Conservation (phyloP, 441 rosid genomes). For the Eutrema salsugineum region DNA sequence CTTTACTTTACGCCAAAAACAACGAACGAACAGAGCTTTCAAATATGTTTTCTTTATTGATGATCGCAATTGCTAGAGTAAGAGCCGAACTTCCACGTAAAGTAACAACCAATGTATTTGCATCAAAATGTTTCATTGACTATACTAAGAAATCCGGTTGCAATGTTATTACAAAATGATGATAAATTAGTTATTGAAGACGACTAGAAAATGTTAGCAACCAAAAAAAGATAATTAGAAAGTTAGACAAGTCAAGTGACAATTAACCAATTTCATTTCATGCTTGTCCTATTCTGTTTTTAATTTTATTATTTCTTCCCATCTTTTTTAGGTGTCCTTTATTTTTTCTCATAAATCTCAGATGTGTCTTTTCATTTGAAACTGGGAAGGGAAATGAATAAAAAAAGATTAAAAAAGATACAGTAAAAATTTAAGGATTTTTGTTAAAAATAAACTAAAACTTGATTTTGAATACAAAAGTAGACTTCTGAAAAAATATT, state of each 20-base stretch:
- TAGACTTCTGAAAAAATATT: too few species aligned
- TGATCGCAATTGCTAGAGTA: neutral
- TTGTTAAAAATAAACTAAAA: too few species aligned
- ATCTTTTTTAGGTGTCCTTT: neutral
- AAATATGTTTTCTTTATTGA: neutral
- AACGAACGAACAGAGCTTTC: too few species aligned
- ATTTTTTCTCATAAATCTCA: neutral
- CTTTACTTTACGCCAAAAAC: too few species aligned
- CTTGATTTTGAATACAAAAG: too few species aligned
- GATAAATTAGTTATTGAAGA: neutral
- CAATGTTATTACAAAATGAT: neutral
- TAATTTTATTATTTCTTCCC: neutral
- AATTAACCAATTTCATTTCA: neutral
- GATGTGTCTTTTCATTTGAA: neutral
- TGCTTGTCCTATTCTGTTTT: neutral
- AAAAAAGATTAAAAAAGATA: too few species aligned
- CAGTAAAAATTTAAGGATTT: too few species aligned
- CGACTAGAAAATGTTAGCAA: neutral
- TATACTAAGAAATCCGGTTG: neutral
- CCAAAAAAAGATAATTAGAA: too few species aligned
- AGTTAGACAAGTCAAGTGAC: conserved; percentile 14
- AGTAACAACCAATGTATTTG: neutral
- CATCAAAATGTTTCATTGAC: neutral
- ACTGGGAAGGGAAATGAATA: too few species aligned
- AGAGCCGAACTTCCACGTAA: neutral